These are phyloP conservation scores for Cyclotella sp. DNA, from an alignment of 108 stramenopile species.

Conservation along the genomic window DNA sequence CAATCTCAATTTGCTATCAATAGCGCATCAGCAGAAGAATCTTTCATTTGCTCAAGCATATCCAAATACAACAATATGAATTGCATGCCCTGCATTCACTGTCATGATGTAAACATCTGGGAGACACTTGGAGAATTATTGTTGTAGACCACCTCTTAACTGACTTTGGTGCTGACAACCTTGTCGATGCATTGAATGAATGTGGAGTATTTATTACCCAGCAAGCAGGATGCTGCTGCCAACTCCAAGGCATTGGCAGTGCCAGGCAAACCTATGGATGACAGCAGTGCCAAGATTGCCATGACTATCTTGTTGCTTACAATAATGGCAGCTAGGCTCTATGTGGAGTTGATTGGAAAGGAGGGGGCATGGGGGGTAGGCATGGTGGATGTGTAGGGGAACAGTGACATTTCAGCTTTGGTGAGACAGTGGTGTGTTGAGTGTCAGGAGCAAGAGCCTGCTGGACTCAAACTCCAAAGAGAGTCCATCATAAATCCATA, in stretches of 20 bases:
- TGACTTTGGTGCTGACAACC: slow-evolving; percentile 30
- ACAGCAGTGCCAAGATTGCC: background rate
- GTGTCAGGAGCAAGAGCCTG: too few relatives aligned
- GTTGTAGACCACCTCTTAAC: slow-evolving; percentile 25
- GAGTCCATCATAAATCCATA: slow-evolving; percentile 41
- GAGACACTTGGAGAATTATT: slow-evolving; percentile 39
- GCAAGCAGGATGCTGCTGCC: too few relatives aligned
- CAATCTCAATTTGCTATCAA: background rate
- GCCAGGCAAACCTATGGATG: background rate
- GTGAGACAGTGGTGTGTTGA: too few relatives aligned
- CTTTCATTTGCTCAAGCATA: slow-evolving; percentile 49
- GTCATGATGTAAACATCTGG: slow-evolving; percentile 18
- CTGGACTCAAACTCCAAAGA: slow-evolving; percentile 37
- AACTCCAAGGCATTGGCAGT: slow-evolving; percentile 55
- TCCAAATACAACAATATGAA: slow-evolving; percentile 19
- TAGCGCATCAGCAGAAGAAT: background rate
- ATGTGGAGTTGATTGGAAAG: too few relatives aligned
- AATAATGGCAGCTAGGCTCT: slow-evolving; percentile 59
- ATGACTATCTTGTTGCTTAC: slow-evolving; percentile 47
- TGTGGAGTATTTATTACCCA: slow-evolving; percentile 48
- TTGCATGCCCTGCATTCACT: background rate
- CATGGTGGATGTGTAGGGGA: slow-evolving; percentile 63
- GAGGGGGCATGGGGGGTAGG: slow-evolving; percentile 76
- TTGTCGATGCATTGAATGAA: slow-evolving; percentile 64
- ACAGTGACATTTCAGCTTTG: too few relatives aligned